Evolutionary conservation across 257 asterid genomes (phyloP).

Genomic region (Marsdenia floribunda): DNA sequence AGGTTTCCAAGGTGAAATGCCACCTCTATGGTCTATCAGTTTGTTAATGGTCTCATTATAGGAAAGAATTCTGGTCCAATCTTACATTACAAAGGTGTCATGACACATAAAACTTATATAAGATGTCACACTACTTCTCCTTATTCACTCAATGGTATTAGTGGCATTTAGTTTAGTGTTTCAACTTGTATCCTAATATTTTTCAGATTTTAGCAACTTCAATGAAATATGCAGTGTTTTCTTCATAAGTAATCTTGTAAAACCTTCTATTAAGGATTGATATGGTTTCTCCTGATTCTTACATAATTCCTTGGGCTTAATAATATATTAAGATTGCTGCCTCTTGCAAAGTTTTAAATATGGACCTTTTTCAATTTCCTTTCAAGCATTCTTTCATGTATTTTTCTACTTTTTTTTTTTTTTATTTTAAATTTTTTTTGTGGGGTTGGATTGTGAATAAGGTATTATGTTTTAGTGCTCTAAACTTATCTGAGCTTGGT

Average conservation of each 20-base stretch:
- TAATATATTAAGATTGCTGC: not conserved
- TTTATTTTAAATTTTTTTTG: not conserved
- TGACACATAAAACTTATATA: not conserved
- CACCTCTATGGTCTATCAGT: not conserved
- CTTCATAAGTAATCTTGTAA: not conserved
- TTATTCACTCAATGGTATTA: not conserved
- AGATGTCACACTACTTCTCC: not conserved
- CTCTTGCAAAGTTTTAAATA: not conserved
- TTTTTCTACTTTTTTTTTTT: not conserved
- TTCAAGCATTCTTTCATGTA: not conserved
- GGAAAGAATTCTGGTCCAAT: too few species aligned
- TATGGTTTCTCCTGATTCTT: too few species aligned
- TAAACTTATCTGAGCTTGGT: constrained; percentile 21
- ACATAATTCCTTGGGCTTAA: too few species aligned
- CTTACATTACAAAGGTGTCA: not conserved
- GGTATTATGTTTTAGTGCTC: not conserved
- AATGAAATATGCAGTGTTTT: not conserved
- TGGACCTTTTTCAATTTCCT: not conserved
- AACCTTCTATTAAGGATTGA: not conserved
- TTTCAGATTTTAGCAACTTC: not conserved
- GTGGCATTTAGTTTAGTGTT: not conserved
- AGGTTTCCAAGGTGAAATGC: not conserved
- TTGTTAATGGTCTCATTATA: too few species aligned
- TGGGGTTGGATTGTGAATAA: not conserved
- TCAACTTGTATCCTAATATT: too few species aligned